These are phyloP conservation scores for Pezizomycotina sp. DNA, from an alignment of 2,329 filamentous ascomycete species.

Conservation along the genomic window DNA sequence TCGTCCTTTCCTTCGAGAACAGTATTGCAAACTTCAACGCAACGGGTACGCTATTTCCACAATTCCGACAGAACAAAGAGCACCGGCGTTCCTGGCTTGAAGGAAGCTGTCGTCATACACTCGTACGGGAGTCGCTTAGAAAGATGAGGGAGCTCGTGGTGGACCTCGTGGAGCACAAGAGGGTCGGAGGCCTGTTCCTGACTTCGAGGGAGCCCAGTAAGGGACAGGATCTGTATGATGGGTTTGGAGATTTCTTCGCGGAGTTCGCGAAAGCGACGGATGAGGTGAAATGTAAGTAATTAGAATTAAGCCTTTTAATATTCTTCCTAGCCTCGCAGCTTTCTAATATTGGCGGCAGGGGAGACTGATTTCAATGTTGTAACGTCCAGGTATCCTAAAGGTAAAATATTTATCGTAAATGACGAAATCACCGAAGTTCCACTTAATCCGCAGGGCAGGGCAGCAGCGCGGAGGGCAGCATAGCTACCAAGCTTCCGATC, in stretches of 20 bases:
- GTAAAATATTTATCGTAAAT: neutral
- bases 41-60: conserved; percentile 16
- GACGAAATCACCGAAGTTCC: neutral
- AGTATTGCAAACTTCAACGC: conserved; percentile 12
- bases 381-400: neutral
- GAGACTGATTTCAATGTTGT: neutral
- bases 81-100: conserved; percentile 2
- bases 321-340: neutral
- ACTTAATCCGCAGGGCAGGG: too few species aligned
- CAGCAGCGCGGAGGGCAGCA: too few species aligned
- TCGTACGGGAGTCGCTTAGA: conserved; percentile 13
- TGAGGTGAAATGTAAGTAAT: conserved; percentile 6
- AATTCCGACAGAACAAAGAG: conserved; percentile 8
- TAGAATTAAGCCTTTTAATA: neutral
- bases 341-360: neutral
- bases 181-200: conserved; percentile 13
- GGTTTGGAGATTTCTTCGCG: conserved; percentile 15
- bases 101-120: conserved; percentile 13
- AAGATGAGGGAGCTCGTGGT: conserved; percentile 12
- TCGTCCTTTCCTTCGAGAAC: conserved; percentile 14
- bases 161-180: conserved; percentile 12
- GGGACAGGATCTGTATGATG: conserved; percentile 13
- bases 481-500: too few species aligned
- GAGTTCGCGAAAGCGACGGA: conserved; percentile 16
- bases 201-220: conserved; percentile 14